Evolutionary conservation across 2,329 filamentous ascomycete genomes (phyloP), one percentile per base, ranked within the genome.

Genomic region (Calonectria honghensis): DNA sequence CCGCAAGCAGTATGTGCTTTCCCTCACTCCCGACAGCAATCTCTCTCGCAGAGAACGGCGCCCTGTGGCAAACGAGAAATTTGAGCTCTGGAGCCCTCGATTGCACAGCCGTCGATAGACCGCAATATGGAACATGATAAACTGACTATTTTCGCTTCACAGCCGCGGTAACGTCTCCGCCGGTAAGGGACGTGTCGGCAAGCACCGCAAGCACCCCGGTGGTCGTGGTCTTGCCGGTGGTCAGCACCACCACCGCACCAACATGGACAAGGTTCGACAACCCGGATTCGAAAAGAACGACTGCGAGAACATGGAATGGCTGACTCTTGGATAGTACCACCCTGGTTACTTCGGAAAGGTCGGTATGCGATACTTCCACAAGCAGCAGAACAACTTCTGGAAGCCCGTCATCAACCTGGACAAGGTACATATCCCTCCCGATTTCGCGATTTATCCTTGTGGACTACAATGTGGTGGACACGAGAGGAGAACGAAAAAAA

Each of bases 311-410:
- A 68, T 50, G 20, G 63, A 73, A 78, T 73, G 72, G 73, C 84
- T 85, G 79, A 85, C 82, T 66, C 68, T 74, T 52, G 74, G 77
- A 68, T 92, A 96, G 90, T 96, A 96, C 93, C 95, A 98, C 87
- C 96, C 96, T 79, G 97, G 97, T 95, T 98, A 98, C 95, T 98
- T 98, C 90, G 95, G 95, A 90, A 98, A 98, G 91, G 95, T 96
- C 83, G 94, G 94, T 90, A 96, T 96, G 94, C 91, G 95, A 86
- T 94, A 96, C 91, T 98, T 98, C 95, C 96, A 98, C 93, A 96
- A 97, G 90, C 93, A 95, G 86, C 92, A 93, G 85, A 96, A 96
- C 92, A 94, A 97, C 87, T 96, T 96, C 92, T 99, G 96, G 97
- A 98, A 98, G 91, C 97, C 97, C 81, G 92, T 95, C 83, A 94